A percentile compares a stretch with the other conserved stretches of the same genome.
These are phyloP conservation scores for Phellopilus nigrolimitatus DNA, from an alignment of 1,284 basidiomycete genomes.

Conservation along the genomic window DNA sequence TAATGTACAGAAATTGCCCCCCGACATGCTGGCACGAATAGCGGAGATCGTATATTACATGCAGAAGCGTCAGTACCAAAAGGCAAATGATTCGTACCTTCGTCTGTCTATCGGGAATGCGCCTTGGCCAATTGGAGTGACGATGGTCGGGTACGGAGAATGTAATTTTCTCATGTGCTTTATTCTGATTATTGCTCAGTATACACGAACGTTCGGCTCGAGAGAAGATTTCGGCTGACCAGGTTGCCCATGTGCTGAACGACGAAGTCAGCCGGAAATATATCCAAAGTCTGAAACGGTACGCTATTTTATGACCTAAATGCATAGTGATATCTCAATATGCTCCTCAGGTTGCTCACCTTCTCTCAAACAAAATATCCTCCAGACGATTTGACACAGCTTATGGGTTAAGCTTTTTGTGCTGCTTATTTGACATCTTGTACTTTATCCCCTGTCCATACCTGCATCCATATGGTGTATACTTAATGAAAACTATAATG, in stretches of 20 bases:
- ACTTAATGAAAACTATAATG: background rate
- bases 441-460: background rate
- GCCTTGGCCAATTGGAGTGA: slow-evolving; percentile 99
- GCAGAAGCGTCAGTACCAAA: slow-evolving; percentile 92
- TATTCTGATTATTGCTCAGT: slow-evolving; percentile 38
- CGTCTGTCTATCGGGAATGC: slow-evolving; percentile 97
- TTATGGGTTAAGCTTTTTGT: slow-evolving; percentile 67
- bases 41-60: slow-evolving; percentile 96
- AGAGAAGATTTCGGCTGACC: slow-evolving; percentile 95
- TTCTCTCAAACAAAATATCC: slow-evolving; percentile 95
- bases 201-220: slow-evolving; percentile 97
- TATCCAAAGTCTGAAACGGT: slow-evolving; percentile 97
- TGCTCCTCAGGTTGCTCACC: slow-evolving; percentile 68
- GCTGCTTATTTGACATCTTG: background rate
- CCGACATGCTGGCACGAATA: slow-evolving; percentile 84
- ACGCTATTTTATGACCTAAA: slow-evolving; percentile 26
- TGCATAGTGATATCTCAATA: slow-evolving; percentile 5
- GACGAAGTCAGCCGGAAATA: slow-evolving; percentile 99
- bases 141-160: slow-evolving; percentile 86
- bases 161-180: background rate
- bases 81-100: slow-evolving; percentile 95
- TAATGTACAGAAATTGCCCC: slow-evolving; percentile 60
- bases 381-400: slow-evolving; percentile 83
- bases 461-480: background rate
- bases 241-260: slow-evolving; percentile 96